Percentiles rank a stretch among this genome's conserved stretches.
phyloP scores from a whole-genome alignment of 2,329 filamentous ascomycete genomes.

The Fusarium poae region DNA sequence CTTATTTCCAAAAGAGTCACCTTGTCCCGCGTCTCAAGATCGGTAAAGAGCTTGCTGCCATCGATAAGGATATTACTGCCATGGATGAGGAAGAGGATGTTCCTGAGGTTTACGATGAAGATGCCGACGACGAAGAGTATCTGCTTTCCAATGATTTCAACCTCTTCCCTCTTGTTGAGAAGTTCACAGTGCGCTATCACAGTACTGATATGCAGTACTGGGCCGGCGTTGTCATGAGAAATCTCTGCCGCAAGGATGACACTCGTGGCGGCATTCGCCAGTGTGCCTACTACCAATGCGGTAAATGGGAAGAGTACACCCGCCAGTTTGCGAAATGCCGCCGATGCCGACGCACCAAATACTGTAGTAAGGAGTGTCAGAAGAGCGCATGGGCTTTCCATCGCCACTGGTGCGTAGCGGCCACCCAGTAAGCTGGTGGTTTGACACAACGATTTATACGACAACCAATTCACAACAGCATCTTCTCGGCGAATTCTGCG shows the following conservation, averaged over 20 bases:
- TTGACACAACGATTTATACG: constrained; percentile 32
- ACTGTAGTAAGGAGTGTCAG: constrained; percentile 99
- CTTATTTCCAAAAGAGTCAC: constrained; percentile 96
- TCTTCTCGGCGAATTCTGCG: constrained; percentile 46
- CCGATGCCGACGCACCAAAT: constrained; percentile 95
- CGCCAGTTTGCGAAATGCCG: constrained; percentile 98
- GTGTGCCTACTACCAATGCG: constrained; percentile 97
- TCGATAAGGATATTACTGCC: constrained; percentile 65
- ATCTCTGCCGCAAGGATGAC: constrained; percentile 97
- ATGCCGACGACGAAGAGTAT: constrained; percentile 85
- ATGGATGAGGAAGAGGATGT: constrained; percentile 61
- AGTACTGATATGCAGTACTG: constrained; percentile 99
- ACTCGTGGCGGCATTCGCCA: constrained; percentile 93
- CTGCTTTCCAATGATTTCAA: constrained; percentile 94
- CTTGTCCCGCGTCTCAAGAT: constrained; percentile 93
- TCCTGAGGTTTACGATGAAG: constrained; percentile 59
- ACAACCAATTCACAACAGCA: constrained; percentile 43
- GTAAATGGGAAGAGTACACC: constrained; percentile 97
- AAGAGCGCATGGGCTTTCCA: constrained; percentile 99
- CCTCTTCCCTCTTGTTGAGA: constrained; percentile 97
- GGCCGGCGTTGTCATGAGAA: constrained; percentile 99
- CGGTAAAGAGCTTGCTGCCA: constrained; percentile 81
- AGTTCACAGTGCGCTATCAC: constrained; percentile 96
- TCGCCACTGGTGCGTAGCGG: constrained; percentile 94
- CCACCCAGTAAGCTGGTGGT: constrained; percentile 61